Evolutionary conservation across 169 alveolate genomes (phyloP).

Genomic region (Plasmodium billcollinsi): DNA sequence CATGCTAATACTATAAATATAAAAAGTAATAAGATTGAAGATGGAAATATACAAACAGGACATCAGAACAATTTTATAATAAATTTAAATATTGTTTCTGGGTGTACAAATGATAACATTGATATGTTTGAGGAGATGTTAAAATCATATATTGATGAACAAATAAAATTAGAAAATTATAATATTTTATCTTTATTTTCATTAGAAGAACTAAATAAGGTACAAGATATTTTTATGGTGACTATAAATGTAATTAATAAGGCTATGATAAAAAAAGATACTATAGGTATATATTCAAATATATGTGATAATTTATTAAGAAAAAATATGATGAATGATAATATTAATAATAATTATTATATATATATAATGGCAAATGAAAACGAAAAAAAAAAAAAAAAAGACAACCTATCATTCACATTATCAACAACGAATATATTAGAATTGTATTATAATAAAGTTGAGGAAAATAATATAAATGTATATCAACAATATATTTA

Average conservation of each 20-base stretch:
- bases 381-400: background rate
- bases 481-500: slow-evolving; percentile 11
- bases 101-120: background rate
- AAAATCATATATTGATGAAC: slow-evolving; percentile 14
- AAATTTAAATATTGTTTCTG: slow-evolving; percentile 32
- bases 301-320: slow-evolving; percentile 12
- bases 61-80: slow-evolving; percentile 10
- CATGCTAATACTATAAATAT: background rate
- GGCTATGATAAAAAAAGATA: slow-evolving; percentile 16
- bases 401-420: slow-evolving; percentile 20
- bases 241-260: slow-evolving; percentile 15
- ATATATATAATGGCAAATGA: slow-evolving; percentile 26
- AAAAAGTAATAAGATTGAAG: background rate
- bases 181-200: background rate
- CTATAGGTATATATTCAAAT: background rate
- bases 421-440: slow-evolving; percentile 41
- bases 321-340: background rate
- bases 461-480: background rate
- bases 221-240: slow-evolving; percentile 26
- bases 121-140: slow-evolving; percentile 27
- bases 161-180: background rate
- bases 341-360: slow-evolving; percentile 39
- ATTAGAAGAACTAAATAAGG: background rate
- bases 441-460: slow-evolving; percentile 31
- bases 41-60: background rate